phyloP scores from a whole-genome alignment of 1,284 basidiomycete genomes.

The Heterobasidion occidentale region DNA sequence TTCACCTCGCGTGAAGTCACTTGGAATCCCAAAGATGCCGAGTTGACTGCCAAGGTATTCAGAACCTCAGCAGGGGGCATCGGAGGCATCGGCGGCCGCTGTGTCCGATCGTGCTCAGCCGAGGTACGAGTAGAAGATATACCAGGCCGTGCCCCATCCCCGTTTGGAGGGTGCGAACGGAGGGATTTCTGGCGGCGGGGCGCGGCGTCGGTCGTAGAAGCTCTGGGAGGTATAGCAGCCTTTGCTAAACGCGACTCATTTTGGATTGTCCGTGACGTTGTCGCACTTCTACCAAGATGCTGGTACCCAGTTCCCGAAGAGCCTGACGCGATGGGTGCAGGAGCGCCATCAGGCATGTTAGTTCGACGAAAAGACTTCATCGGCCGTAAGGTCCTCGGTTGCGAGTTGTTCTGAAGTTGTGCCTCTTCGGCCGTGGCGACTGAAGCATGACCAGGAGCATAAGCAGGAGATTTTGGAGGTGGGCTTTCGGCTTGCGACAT shows the following conservation, averaged over 20 bases:
- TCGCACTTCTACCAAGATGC: not conserved
- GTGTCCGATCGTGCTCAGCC: not conserved
- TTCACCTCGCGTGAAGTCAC: constrained; percentile 8
- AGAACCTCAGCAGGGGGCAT: constrained; percentile 23
- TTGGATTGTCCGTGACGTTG: not conserved
- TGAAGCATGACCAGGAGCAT: too few relatives aligned
- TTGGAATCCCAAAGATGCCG: constrained; percentile 1
- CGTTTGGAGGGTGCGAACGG: constrained; percentile 7
- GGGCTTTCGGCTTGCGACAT: not conserved
- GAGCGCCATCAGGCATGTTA: not conserved
- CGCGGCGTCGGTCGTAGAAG: not conserved
- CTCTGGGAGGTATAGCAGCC: not conserved
- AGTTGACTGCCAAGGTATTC: constrained; percentile 5
- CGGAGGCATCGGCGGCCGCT: constrained; percentile 24
- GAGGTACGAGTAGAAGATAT: not conserved
- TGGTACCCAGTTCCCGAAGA: not conserved
- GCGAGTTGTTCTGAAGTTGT: not conserved
- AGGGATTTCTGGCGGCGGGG: constrained; percentile 1
- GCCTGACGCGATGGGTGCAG: not conserved
- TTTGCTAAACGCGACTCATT: not conserved
- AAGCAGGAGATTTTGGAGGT: not conserved
- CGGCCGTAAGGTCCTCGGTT: not conserved
- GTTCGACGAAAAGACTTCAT: not conserved
- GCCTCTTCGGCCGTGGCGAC: not conserved
- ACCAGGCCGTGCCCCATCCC: not conserved